Evolutionary conservation across 2,329 filamentous ascomycete species (phyloP).

Genomic region (Amphichorda felina): DNA sequence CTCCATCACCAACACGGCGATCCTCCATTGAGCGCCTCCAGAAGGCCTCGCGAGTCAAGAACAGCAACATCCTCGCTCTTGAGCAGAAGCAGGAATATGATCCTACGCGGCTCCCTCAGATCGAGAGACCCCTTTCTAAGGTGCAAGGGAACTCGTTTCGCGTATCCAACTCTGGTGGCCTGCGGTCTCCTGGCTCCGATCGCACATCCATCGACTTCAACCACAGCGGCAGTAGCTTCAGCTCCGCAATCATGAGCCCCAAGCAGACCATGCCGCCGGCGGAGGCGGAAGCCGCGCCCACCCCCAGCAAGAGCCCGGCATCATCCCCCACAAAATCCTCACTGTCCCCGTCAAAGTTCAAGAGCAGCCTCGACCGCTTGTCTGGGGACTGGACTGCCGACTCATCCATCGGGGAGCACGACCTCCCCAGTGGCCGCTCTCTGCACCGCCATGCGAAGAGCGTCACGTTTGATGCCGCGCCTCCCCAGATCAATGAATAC

Average conservation of each 20-base stretch:
- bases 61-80: constrained; percentile 91
- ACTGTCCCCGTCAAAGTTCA: constrained; percentile 56
- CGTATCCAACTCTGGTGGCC: constrained; percentile 40
- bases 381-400: constrained; percentile 58
- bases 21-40: constrained; percentile 94
- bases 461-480: constrained; percentile 90
- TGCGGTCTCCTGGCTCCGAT: constrained; percentile 31
- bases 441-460: constrained; percentile 86
- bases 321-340: constrained; percentile 92
- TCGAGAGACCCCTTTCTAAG: constrained; percentile 73
- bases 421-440: constrained; percentile 52
- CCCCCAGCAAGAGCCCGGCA: constrained; percentile 56
- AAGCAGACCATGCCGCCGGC: constrained; percentile 6
- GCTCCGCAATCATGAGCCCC: constrained; percentile 19
- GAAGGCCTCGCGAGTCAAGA: constrained; percentile 89
- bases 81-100: constrained; percentile 92
- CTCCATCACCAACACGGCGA: constrained; percentile 64
- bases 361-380: constrained; percentile 58
- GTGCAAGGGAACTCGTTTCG: constrained; percentile 62
- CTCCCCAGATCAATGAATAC: constrained; percentile 93
- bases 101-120: constrained; percentile 60
- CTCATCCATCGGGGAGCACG: constrained; percentile 42
- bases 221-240: constrained; percentile 39
- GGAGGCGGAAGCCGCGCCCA: constrained; percentile 18
- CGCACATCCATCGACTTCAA: constrained; percentile 30